Conservation (phyloP, 2,329 filamentous ascomycete genomes). For the Sporothrix globosa region DNA sequence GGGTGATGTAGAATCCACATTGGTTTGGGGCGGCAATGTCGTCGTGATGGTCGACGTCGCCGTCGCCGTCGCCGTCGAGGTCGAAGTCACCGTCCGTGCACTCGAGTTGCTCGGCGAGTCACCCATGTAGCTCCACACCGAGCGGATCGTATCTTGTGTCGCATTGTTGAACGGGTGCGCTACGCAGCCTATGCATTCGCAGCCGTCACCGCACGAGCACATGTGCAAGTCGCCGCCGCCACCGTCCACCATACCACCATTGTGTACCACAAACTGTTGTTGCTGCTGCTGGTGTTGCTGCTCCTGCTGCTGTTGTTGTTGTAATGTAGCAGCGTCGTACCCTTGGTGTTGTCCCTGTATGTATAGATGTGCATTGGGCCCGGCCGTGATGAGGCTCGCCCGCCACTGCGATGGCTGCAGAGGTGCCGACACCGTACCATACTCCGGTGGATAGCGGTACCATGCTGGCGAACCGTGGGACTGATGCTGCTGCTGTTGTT, state of each 20-base stretch:
- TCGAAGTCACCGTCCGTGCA: neutral
- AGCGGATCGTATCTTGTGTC: slow-evolving; percentile 36
- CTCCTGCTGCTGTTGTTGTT: neutral
- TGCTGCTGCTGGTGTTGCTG: neutral
- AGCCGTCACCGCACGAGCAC: slow-evolving; percentile 38
- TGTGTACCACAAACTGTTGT: neutral
- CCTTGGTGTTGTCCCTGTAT: neutral
- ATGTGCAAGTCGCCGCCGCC: slow-evolving; percentile 33
- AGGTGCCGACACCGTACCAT: slow-evolving; percentile 36
- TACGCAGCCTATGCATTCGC: slow-evolving; percentile 38
- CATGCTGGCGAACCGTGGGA: slow-evolving; percentile 30
- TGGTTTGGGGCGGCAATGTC: neutral
- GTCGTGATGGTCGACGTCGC: neutral
- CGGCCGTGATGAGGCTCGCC: slow-evolving; percentile 28
- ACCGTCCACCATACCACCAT: neutral
- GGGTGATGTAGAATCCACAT: slow-evolving; percentile 28
- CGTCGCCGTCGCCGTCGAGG: neutral
- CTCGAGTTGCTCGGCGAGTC: slow-evolving; percentile 17
- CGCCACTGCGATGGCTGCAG: slow-evolving; percentile 38
- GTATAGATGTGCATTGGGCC: neutral
- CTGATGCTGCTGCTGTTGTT: neutral
- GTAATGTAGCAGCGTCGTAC: neutral
- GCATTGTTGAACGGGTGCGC: slow-evolving; percentile 38
- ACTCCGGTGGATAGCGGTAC: slow-evolving; percentile 36
- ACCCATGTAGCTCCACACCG: slow-evolving; percentile 36